A percentile compares a stretch with the other conserved stretches of the same genome.
phyloP scores from a whole-genome alignment of 441 rosid species.

The Mallotus japonicus region DNA sequence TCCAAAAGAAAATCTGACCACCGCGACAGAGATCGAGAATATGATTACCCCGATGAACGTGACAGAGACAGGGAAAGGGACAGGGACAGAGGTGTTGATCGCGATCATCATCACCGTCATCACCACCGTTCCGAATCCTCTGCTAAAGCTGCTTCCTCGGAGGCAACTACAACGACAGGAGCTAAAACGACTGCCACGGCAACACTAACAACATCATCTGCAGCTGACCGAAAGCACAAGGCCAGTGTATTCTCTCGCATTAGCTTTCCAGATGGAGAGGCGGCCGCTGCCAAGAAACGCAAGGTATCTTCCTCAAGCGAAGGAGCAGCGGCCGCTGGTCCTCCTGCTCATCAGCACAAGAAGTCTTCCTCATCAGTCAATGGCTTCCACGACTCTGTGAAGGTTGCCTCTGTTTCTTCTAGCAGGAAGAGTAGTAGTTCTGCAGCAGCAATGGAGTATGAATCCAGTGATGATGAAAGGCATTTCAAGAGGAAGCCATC shows the following conservation, averaged over 20 bases:
- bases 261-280: slow-evolving; percentile 76
- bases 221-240: slow-evolving; percentile 47
- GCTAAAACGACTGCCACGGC: slow-evolving; percentile 6
- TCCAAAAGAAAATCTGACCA: slow-evolving; percentile 67
- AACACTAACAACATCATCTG: not conserved
- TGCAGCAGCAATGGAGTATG: slow-evolving; percentile 45
- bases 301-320: slow-evolving; percentile 25
- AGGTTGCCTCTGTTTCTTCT: slow-evolving; percentile 15
- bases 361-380: slow-evolving; percentile 27
- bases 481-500: slow-evolving; percentile 93
- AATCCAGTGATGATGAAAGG: slow-evolving; percentile 85
- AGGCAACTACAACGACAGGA: slow-evolving; percentile 13
- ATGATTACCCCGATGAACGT: slow-evolving; percentile 33
- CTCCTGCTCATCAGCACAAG: slow-evolving; percentile 10
- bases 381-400: slow-evolving; percentile 35
- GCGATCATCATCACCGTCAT: slow-evolving; percentile 32
- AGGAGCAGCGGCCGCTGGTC: not conserved
- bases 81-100: not conserved
- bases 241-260: slow-evolving; percentile 90
- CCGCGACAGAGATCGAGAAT: slow-evolving; percentile 37
- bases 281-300: slow-evolving; percentile 47
- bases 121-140: slow-evolving; percentile 41
- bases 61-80: slow-evolving; percentile 25
- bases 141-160: slow-evolving; percentile 36
- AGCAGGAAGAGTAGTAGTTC: slow-evolving; percentile 33